These are phyloP conservation scores for Marasmius sp. DNA, from an alignment of 1,284 basidiomycete species.

Conservation along the genomic window DNA sequence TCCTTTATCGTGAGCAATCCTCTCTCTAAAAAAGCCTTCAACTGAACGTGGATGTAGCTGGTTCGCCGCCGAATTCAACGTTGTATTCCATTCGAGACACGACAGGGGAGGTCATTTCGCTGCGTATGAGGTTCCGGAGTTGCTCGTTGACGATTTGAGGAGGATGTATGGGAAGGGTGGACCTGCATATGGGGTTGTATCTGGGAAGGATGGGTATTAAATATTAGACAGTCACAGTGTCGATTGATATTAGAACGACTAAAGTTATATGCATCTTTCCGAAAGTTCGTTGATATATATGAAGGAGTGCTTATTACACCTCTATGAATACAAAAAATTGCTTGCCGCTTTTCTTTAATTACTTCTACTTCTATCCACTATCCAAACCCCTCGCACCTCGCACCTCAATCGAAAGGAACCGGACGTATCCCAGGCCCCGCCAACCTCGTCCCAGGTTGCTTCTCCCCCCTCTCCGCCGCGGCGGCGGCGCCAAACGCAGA, in stretches of 20 bases:
- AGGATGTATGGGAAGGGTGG: constrained; percentile 10
- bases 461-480: constrained; percentile 48
- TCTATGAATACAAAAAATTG: too few relatives aligned
- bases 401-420: constrained; percentile 80
- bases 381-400: too few relatives aligned
- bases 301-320: too few relatives aligned
- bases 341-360: too few relatives aligned
- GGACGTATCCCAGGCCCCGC: constrained; percentile 69
- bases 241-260: too few relatives aligned
- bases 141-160: constrained; percentile 4
- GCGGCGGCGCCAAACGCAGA: constrained; percentile 80
- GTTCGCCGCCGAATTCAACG: background rate
- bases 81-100: constrained; percentile 8
- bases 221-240: too few relatives aligned
- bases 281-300: too few relatives aligned
- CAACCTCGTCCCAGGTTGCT: constrained; percentile 35
- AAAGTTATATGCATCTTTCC: too few relatives aligned
- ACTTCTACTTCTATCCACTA: too few relatives aligned
- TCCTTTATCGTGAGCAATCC: background rate
- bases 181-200: constrained; percentile 6
- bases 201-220: constrained; percentile 1
- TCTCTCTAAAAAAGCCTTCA: background rate
- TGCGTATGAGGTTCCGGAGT: constrained; percentile 9
- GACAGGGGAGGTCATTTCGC: constrained; percentile 10
- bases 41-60: background rate